Base-by-base conservation (phyloP, 2,329 filamentous ascomycete genomes). In the Elsinoe ampelina region DNA sequence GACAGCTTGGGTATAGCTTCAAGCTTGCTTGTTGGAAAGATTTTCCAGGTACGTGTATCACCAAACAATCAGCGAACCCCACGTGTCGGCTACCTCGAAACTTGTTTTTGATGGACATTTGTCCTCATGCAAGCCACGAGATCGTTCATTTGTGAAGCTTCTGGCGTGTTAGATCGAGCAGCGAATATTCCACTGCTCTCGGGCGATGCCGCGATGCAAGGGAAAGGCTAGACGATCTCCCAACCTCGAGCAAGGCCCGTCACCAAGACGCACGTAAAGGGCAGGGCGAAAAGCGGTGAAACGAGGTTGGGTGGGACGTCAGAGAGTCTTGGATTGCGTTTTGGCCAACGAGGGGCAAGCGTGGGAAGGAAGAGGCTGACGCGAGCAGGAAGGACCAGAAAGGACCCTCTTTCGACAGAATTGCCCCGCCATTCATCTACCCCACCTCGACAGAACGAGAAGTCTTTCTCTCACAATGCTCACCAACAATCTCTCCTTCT, bases 401-500 rank as follows among this genome's bases (percentile, higher is more conserved):
- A 45, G 20, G 41, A 30, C 41, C 41, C 20, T 22, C 13, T 22
- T 42, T 15, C 39, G 11, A 32, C 61, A 62, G 67, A 68, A 45
- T 41, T 56, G 54, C 54, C 54, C 54, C 58, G 57, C 52, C 56
- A 51, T 51, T 61, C 66, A 67, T 60, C 62, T 67, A 61, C 62
- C 65, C 66, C 63, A 63, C 68, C 66, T 68, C 66, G 65, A 68
- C 41, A 45, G 41, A 45, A 45, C 41, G 41, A 70, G 62, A 71
- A 72, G 64, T 67, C 68, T 66, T 69, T 65, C 67, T 42, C 32
- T 48, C 57, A 45, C 38, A 42, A 56, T 56, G 54, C 39, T 56
- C 39, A 19, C 50, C 20, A 58, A 48, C 61, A 65, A 62, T 65
- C 63, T 51, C 64, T 67, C 64, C 67, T 59, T 63, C 61, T 58